Conservation (phyloP, 2,329 filamentous ascomycete species). For the Chrysoporthe puriensis region DNA sequence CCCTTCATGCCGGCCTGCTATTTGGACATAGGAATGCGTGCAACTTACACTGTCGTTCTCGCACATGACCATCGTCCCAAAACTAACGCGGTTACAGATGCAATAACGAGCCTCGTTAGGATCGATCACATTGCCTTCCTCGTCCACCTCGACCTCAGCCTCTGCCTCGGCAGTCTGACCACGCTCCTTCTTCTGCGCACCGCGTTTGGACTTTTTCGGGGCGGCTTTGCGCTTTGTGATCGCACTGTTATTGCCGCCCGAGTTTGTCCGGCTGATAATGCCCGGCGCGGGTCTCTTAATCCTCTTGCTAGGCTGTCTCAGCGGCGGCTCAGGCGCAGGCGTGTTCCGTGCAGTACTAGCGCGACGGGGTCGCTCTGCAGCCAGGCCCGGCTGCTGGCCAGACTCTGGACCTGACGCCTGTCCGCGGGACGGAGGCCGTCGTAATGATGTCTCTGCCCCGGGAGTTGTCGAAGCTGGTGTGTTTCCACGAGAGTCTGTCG, state of each 20-base stretch:
- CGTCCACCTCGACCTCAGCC: slow-evolving; percentile 65
- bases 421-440: slow-evolving; percentile 56
- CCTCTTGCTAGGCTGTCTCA: slow-evolving; percentile 56
- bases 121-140: slow-evolving; percentile 72
- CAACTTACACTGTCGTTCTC: slow-evolving; percentile 74
- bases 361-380: slow-evolving; percentile 57
- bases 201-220: slow-evolving; percentile 63
- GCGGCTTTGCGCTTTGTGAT: slow-evolving; percentile 74
- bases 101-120: slow-evolving; percentile 79
- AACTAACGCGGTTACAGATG: slow-evolving; percentile 77
- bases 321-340: slow-evolving; percentile 52
- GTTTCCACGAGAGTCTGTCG: slow-evolving; percentile 31
- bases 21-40: slow-evolving; percentile 29
- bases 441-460: slow-evolving; percentile 42
- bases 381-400: slow-evolving; percentile 49
- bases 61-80: slow-evolving; percentile 82
- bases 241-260: slow-evolving; percentile 62
- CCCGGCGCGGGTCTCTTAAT: slow-evolving; percentile 74
- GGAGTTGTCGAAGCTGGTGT: slow-evolving; percentile 36
- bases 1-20: not conserved
- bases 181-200: slow-evolving; percentile 47
- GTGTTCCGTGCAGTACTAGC: slow-evolving; percentile 62
- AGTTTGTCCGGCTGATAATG: slow-evolving; percentile 66
- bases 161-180: slow-evolving; percentile 45
- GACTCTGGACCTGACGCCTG: slow-evolving; percentile 51